Evolutionary conservation across 805 yeast species (phyloP).

Genomic region (Saturnispora quitensis): DNA sequence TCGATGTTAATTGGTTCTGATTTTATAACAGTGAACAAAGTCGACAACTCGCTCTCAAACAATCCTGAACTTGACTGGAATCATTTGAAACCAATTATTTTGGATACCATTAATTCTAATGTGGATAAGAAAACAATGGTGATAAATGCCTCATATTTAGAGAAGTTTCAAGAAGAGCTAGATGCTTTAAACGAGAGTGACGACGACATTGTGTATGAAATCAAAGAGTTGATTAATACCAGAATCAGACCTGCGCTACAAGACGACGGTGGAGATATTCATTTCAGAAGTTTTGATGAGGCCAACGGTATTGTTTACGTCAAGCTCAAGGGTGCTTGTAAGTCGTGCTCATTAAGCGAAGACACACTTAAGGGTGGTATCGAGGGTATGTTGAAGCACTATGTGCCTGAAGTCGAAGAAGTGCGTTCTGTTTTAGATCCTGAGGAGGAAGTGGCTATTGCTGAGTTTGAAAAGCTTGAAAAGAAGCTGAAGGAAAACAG

Average conservation of each 20-base stretch:
- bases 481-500: slow-evolving; percentile 34
- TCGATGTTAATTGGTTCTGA: slow-evolving; percentile 68
- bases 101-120: slow-evolving; percentile 18
- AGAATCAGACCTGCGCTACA: slow-evolving; percentile 66
- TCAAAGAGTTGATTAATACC: slow-evolving; percentile 60
- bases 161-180: slow-evolving; percentile 16
- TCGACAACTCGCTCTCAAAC: slow-evolving; percentile 24
- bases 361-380: slow-evolving; percentile 62
- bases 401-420: slow-evolving; percentile 55
- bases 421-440: slow-evolving; percentile 37
- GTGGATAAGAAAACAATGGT: slow-evolving; percentile 23
- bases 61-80: slow-evolving; percentile 29
- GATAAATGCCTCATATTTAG: slow-evolving; percentile 16
- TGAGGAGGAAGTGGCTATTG: slow-evolving; percentile 51
- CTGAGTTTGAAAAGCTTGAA: slow-evolving; percentile 77
- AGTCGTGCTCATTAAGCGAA: slow-evolving; percentile 60
- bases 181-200: slow-evolving; percentile 44
- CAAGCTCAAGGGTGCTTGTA: slow-evolving; percentile 59
- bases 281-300: slow-evolving; percentile 50
- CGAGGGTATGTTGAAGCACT: slow-evolving; percentile 61
- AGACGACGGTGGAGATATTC: slow-evolving; percentile 71
- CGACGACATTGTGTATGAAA: slow-evolving; percentile 57
- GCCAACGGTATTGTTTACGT: slow-evolving; percentile 49
- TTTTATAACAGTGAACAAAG: slow-evolving; percentile 62
- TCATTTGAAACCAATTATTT: slow-evolving; percentile 20